Evolutionary conservation across 352 stramenopile genomes (phyloP), one percentile per base, ranked within the genome.

Genomic region (Pythium periplocum): DNA sequence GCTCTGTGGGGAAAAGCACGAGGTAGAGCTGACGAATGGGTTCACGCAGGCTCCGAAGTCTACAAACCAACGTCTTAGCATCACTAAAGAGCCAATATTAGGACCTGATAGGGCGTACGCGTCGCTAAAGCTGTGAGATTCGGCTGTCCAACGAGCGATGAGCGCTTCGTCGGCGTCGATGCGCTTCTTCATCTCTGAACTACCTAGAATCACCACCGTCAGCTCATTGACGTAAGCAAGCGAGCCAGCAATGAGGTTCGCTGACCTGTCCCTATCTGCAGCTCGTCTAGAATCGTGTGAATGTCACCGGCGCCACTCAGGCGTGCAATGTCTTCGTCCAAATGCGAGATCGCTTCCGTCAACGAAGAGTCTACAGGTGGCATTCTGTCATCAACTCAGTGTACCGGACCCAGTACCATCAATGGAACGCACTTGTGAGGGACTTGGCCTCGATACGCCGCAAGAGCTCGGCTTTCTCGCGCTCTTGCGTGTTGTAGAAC

Each of bases 401-500:
- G 12, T 8, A 12, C 0, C 0, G 47, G 37, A 3, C 17, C 11
- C 9, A 48, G 48, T 10, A 12, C 38, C 43, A 26, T 3, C 6
- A 31, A 53, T 54, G 34, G 12, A 26, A 61, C 68, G 8, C 45
- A 85, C 77, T 86, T 33, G 59, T 60, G 40, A 69, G 47, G 4
- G 77, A 79, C 46, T 86, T 72, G 30, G 57, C 60, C 48, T 86
- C 68, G 33, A 87, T 85, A 7, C 71, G 66, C 3, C 63, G 60
- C 43, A 87, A 71, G n/a, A 80, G 54, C 9, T 81, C 62, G 5
- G 64, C 54, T 45, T 87, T 87, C 32, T 56, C 64, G 3, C 55
- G 54, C 47, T 87, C 77, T 64, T 85, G 77, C 8, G 73, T 54
- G 45, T 82, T 86, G 60, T 86, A 86, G n/a, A 69, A 62, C 17